These are phyloP conservation scores for Pseudonitzschia delicatissima DNA, from an alignment of 108 stramenopile genomes.

Conservation along the genomic window DNA sequence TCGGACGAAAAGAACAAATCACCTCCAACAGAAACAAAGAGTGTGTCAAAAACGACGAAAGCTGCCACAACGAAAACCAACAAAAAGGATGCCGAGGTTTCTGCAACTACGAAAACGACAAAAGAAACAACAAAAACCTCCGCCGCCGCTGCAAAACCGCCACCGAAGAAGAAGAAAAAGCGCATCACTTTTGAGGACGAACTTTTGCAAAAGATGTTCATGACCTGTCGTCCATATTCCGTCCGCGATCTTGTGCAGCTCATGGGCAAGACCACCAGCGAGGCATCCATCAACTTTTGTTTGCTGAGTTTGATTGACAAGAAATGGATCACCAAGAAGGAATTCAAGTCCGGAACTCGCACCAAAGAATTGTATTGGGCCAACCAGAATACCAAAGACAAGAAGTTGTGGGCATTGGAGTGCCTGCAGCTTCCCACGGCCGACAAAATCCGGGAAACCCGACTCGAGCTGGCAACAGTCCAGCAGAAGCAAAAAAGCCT, in stretches of 20 bases:
- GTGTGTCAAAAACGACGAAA: not conserved
- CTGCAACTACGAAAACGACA: not conserved
- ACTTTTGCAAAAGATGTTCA: conserved; percentile 60
- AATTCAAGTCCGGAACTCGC: conserved; percentile 50
- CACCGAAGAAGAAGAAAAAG: conserved; percentile 28
- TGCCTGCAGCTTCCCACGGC: conserved; percentile 23
- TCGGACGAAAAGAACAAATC: not conserved
- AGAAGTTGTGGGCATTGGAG: conserved; percentile 25
- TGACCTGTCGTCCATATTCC: conserved; percentile 64
- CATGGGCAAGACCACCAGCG: conserved; percentile 50
- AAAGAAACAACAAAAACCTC: not conserved
- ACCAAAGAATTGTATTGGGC: conserved; percentile 76
- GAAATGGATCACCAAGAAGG: conserved; percentile 58
- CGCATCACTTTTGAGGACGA: conserved; percentile 70
- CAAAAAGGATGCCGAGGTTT: not conserved
- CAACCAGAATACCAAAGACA: conserved; percentile 35
- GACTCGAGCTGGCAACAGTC: conserved; percentile 24
- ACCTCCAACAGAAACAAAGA: not conserved
- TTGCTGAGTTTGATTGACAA: conserved; percentile 73
- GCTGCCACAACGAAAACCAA: not conserved
- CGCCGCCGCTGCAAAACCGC: not conserved
- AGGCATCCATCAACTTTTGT: conserved; percentile 54
- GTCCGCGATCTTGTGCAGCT: conserved; percentile 59
- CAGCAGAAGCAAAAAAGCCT: conserved; percentile 23
- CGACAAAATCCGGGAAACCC: conserved; percentile 35